Conservation (phyloP, 345 rosid genomes). For the Hirschfeldia incana region DNA sequence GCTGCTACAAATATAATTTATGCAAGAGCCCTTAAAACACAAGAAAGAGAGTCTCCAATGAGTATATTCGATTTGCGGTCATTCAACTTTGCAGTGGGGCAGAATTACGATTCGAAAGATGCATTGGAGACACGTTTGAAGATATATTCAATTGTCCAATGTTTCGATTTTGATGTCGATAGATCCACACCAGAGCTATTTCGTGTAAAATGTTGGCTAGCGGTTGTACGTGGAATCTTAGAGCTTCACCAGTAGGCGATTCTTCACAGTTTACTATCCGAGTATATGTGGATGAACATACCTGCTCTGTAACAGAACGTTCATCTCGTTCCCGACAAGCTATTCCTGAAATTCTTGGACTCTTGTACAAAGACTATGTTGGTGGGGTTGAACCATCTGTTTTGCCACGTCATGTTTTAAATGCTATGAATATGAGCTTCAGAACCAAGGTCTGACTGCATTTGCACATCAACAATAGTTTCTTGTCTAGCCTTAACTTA, state of each 20-base stretch:
- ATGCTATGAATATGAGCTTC: neutral
- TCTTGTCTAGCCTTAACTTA: no score
- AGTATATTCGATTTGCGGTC: no score
- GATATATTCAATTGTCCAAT: neutral
- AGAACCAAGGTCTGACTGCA: neutral
- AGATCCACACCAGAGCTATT: neutral
- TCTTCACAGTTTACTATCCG: neutral
- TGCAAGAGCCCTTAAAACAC: no score
- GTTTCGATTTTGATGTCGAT: neutral
- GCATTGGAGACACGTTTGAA: neutral
- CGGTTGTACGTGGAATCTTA: neutral
- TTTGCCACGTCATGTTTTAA: neutral
- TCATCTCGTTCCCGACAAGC: no score
- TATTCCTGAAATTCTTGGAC: no score
- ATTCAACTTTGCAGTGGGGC: no score
- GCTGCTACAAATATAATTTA: no score
- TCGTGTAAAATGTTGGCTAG: neutral
- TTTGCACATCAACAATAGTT: no score
- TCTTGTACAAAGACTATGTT: neutral
- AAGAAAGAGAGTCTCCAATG: no score
- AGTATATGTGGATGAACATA: neutral
- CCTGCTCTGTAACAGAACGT: neutral
- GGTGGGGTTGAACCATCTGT: neutral
- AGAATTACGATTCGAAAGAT: no score
- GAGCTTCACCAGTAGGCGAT: neutral